A percentile compares a stretch with the other conserved stretches of the same genome.
Conservation (phyloP, 768 basidiomycete species). For the Candolleomyces aberdarensis region DNA sequence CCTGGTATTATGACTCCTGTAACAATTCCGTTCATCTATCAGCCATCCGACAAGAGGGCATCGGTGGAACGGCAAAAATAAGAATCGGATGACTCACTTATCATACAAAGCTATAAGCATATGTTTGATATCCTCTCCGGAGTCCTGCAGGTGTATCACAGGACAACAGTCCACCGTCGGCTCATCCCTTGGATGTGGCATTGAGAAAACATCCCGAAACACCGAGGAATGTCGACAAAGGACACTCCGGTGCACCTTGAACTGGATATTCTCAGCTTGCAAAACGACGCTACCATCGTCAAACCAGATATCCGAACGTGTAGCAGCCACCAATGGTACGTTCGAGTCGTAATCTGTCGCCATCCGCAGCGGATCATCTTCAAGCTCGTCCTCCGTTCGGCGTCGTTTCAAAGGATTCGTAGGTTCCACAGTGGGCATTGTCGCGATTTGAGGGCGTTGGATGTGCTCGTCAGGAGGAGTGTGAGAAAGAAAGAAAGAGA, state of each 20-base stretch:
- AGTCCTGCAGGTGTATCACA: neutral
- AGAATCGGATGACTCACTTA: neutral
- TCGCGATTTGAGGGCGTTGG: neutral
- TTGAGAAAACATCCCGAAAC: slow-evolving; percentile 22
- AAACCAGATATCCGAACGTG: slow-evolving; percentile 13
- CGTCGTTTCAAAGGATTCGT: neutral
- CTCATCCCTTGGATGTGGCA: slow-evolving; percentile 12
- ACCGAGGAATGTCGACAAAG: slow-evolving; percentile 17
- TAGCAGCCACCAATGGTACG: neutral
- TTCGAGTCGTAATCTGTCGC: neutral
- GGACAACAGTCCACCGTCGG: slow-evolving; percentile 13
- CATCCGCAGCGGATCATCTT: neutral
- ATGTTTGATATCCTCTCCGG: neutral
- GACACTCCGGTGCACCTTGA: slow-evolving; percentile 18
- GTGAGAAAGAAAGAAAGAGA: no score
- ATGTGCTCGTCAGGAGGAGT: no score
- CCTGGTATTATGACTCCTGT: neutral
- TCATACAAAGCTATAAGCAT: neutral
- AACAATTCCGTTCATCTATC: no score
- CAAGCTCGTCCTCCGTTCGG: neutral
- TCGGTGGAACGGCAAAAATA: neutral
- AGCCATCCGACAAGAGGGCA: neutral
- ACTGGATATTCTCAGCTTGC: slow-evolving; percentile 18
- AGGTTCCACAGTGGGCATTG: neutral
- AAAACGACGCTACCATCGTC: slow-evolving; percentile 21